A percentile compares a stretch with the other conserved stretches of the same genome.
Evolutionary conservation across 139 green algal species (phyloP).

Genomic region (Gonium pectorale): DNA sequence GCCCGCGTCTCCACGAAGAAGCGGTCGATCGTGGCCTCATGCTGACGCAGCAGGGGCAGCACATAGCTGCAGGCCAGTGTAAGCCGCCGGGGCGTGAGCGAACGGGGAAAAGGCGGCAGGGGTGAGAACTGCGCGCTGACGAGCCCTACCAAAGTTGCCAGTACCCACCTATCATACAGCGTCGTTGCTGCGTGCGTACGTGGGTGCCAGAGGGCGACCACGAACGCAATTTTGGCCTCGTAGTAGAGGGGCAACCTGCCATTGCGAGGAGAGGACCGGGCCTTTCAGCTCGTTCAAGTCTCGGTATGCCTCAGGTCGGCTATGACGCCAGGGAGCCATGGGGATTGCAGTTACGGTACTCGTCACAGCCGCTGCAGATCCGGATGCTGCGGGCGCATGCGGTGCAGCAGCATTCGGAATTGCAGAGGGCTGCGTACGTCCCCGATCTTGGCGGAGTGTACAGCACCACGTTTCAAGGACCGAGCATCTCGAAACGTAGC

Average conservation of each 20-base stretch:
- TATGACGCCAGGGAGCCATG: no score
- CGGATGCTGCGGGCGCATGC: no score
- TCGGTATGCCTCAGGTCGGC: no score
- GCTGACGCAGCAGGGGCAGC: conserved; percentile 5
- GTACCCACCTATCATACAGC: conserved; percentile 44
- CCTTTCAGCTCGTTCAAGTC: no score
- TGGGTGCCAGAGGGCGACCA: conserved; percentile 48
- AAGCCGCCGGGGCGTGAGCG: background rate
- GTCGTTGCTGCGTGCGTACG: conserved; percentile 20
- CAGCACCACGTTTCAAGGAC: no score
- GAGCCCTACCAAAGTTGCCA: background rate
- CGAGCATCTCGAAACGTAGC: no score
- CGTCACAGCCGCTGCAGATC: no score
- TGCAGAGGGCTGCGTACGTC: no score
- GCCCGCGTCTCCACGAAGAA: background rate
- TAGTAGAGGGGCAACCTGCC: conserved; percentile 53
- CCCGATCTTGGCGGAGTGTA: no score
- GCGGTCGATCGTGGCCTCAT: conserved; percentile 31
- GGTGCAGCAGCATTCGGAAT: no score
- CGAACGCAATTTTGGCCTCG: conserved; percentile 47
- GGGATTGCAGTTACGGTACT: no score
- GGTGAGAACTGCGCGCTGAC: background rate
- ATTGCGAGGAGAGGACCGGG: background rate
- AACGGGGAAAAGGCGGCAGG: background rate
- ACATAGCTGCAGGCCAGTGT: conserved; percentile 34